Conservation (phyloP, 1,284 basidiomycete genomes). For the Cystobasidiaceae sp. region DNA sequence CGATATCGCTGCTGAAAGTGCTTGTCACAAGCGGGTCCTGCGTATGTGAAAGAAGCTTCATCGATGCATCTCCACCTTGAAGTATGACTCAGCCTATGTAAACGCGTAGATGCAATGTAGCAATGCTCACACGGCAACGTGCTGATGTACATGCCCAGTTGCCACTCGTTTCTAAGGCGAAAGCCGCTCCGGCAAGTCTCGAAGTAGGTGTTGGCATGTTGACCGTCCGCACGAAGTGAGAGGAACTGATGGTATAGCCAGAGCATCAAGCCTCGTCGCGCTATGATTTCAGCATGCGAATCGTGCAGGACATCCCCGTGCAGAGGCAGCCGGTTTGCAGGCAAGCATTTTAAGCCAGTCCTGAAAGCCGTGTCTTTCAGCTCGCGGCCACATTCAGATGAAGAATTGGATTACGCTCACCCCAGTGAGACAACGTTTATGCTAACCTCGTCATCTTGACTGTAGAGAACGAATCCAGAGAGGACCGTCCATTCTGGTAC, state of each 20-base stretch:
- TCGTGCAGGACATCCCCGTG: conserved; percentile 82
- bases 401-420: conserved; percentile 16
- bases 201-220: no score
- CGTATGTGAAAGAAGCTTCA: conserved; percentile 54
- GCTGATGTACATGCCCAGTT: conserved; percentile 72
- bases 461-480: conserved; percentile 44
- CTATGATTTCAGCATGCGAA: conserved; percentile 82
- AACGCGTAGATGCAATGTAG: background rate
- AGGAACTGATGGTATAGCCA: conserved; percentile 71
- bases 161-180: conserved; percentile 53
- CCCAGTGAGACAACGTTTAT: conserved; percentile 35
- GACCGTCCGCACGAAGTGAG: background rate
- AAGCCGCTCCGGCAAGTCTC: conserved; percentile 49
- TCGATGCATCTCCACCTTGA: conserved; percentile 93
- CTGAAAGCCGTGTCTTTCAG: conserved; percentile 50
- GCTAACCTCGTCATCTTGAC: conserved; percentile 1
- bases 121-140: conserved; percentile 71
- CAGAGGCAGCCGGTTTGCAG: conserved; percentile 58
- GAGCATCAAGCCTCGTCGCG: conserved; percentile 68
- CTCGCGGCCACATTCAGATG: background rate
- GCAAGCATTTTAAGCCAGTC: conserved; percentile 83
- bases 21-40: conserved; percentile 66
- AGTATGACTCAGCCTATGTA: conserved; percentile 12
- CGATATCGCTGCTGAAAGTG: conserved; percentile 55
- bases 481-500: conserved; percentile 50